These are phyloP conservation scores for Trametes polyzona DNA, from an alignment of 1,284 basidiomycete species.

Conservation along the genomic window DNA sequence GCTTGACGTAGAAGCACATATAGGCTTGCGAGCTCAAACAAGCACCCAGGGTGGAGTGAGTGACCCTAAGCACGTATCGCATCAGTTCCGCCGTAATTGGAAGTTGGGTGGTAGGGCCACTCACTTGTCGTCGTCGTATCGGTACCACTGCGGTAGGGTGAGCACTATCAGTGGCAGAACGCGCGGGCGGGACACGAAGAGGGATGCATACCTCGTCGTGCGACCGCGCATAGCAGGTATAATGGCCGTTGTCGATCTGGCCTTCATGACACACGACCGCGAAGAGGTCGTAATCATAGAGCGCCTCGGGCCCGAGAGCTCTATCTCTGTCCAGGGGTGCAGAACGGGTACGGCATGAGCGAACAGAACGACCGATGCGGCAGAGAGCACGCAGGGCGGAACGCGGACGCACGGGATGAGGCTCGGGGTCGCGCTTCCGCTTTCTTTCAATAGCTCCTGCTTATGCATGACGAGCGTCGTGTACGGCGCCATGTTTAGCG, in stretches of 20 bases:
- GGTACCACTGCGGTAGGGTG: slow-evolving; percentile 81
- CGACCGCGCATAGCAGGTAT: slow-evolving; percentile 83
- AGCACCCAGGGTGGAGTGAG: slow-evolving; percentile 64
- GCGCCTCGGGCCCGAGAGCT: slow-evolving; percentile 60
- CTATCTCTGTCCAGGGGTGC: too few relatives aligned
- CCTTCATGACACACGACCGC: slow-evolving; percentile 96
- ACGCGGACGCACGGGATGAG: slow-evolving; percentile 39
- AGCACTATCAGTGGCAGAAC: neutral
- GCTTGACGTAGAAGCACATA: slow-evolving; percentile 94
- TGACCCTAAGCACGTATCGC: slow-evolving; percentile 55
- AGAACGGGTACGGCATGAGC: too few relatives aligned
- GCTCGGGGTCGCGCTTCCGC: slow-evolving; percentile 19
- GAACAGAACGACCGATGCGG: neutral
- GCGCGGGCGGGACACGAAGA: neutral
- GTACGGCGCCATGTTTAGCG: slow-evolving; percentile 88
- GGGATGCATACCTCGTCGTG: slow-evolving; percentile 67
- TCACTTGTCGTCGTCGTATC: slow-evolving; percentile 94
- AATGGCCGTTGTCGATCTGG: slow-evolving; percentile 93
- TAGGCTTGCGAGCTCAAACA: slow-evolving; percentile 79
- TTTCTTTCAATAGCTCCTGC: slow-evolving; percentile 46
- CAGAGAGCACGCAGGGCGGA: neutral
- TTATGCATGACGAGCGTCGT: slow-evolving; percentile 65
- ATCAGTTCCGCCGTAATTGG: neutral
- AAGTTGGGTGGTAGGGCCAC: slow-evolving; percentile 29
- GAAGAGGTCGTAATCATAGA: slow-evolving; percentile 93